Evolutionary conservation across 2,329 filamentous ascomycete genomes (phyloP).

Genomic region (Sporothrix brunneoviolacea): DNA sequence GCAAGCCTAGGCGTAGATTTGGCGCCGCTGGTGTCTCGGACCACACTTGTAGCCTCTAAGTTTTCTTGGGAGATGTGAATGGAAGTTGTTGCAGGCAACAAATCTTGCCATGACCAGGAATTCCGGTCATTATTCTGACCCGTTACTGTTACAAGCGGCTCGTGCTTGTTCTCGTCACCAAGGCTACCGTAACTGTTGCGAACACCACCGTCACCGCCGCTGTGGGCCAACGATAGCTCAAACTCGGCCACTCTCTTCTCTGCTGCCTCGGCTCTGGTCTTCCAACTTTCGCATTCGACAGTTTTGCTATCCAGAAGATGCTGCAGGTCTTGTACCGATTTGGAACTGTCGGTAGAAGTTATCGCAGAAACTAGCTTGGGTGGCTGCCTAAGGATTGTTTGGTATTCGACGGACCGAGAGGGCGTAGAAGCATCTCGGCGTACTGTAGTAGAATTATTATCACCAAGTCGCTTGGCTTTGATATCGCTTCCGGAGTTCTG

Average conservation of each 20-base stretch:
- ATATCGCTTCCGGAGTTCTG: too few species aligned
- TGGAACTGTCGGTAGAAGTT: background rate
- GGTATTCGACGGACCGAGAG: background rate
- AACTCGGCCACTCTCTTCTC: conserved; percentile 46
- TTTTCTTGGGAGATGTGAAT: background rate
- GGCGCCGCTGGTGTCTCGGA: background rate
- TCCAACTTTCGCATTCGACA: conserved; percentile 44
- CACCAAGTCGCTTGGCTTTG: too few species aligned
- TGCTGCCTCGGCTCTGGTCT: conserved; percentile 46
- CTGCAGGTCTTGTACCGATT: conserved; percentile 39
- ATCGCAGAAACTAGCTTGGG: background rate
- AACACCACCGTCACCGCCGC: background rate
- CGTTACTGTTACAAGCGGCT: background rate
- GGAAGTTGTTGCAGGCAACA: background rate
- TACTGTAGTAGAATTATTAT: background rate
- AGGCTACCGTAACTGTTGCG: too few species aligned
- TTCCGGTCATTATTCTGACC: background rate
- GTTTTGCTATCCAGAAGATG: conserved; percentile 37
- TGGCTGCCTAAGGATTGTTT: background rate
- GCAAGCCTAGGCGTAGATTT: background rate
- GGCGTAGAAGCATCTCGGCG: background rate
- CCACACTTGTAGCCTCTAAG: background rate
- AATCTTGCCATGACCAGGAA: conserved; percentile 6
- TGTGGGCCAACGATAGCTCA: conserved; percentile 25
- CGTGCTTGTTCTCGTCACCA: background rate